Conservation (phyloP, 495 filamentous ascomycete species). For the Platismatia glauca region DNA sequence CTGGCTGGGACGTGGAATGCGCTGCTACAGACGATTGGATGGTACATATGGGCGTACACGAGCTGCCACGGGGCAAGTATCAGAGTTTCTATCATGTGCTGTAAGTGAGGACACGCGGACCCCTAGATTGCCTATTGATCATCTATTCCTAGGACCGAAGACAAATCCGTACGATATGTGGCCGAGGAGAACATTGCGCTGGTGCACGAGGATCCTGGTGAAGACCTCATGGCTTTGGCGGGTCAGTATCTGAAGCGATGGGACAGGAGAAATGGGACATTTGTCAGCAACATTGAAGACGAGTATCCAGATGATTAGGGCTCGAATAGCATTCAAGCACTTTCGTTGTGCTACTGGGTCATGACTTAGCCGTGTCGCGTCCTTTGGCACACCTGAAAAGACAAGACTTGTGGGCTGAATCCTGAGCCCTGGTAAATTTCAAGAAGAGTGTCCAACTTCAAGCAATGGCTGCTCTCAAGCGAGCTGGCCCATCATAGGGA, state of each 20-base stretch:
- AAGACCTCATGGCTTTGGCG: constrained; percentile 55
- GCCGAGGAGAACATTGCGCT: constrained; percentile 80
- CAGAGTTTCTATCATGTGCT: constrained; percentile 80
- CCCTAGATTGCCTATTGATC: constrained; percentile 11
- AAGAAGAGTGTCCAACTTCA: not conserved
- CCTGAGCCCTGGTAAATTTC: not conserved
- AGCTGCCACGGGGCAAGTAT: constrained; percentile 49
- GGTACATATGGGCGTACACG: constrained; percentile 56
- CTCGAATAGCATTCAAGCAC: not conserved
- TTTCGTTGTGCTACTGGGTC: not conserved
- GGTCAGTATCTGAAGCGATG: constrained; percentile 87
- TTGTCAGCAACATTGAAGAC: constrained; percentile 80
- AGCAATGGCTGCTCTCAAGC: not conserved
- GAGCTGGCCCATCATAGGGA: not conserved
- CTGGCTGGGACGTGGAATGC: constrained; percentile 70
- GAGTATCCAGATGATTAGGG: constrained; percentile 75
- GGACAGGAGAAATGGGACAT: constrained; percentile 53
- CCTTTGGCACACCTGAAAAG: not conserved
- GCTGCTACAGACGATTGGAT: constrained; percentile 44
- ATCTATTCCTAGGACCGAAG: constrained; percentile 48
- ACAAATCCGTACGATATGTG: constrained; percentile 64
- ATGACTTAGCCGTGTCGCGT: not conserved
- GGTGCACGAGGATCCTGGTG: constrained; percentile 43
- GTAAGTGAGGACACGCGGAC: constrained; percentile 43
- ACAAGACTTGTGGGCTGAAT: not conserved